Evolutionary conservation across 2,329 filamentous ascomycete species (phyloP).

Genomic region (Pseudocercospora pini-densiflorae): DNA sequence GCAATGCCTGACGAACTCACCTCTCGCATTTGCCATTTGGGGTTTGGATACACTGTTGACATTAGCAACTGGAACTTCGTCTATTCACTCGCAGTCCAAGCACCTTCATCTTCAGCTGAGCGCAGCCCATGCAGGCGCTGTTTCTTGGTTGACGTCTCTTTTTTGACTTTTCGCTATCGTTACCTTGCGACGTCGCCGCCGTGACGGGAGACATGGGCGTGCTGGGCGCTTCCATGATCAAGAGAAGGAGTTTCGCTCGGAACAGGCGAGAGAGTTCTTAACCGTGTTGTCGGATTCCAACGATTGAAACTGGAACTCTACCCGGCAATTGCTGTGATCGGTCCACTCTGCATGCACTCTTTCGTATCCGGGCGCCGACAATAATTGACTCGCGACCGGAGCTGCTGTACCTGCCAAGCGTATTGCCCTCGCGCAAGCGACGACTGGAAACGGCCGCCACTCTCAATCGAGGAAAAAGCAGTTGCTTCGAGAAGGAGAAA

Average conservation of each 20-base stretch:
- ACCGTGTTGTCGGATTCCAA: neutral
- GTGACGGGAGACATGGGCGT: slow-evolving; percentile 7
- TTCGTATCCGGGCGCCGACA: neutral
- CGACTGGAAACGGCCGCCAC: neutral
- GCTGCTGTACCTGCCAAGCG: neutral
- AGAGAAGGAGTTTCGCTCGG: neutral
- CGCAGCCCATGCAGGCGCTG: slow-evolving; percentile 35
- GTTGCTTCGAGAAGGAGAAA: neutral
- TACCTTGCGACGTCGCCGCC: slow-evolving; percentile 1
- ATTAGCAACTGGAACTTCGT: slow-evolving; percentile 13
- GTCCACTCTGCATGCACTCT: too few relatives aligned
- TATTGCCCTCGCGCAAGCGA: neutral
- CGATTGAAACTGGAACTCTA: neutral
- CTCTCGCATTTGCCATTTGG: slow-evolving; percentile 30
- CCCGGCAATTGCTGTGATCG: neutral
- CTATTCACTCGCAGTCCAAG: slow-evolving; percentile 8
- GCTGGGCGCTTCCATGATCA: slow-evolving; percentile 3
- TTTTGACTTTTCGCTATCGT: slow-evolving; percentile 20
- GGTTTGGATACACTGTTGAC: slow-evolving; percentile 23
- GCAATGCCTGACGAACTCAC: slow-evolving; percentile 24
- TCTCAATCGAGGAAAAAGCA: neutral
- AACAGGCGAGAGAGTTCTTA: neutral
- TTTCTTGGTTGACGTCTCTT: slow-evolving; percentile 36
- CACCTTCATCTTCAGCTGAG: slow-evolving; percentile 36
- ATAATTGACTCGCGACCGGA: too few relatives aligned